Conservation (phyloP, 176 grass and related monocot species). For the Triticum timopheevii region DNA sequence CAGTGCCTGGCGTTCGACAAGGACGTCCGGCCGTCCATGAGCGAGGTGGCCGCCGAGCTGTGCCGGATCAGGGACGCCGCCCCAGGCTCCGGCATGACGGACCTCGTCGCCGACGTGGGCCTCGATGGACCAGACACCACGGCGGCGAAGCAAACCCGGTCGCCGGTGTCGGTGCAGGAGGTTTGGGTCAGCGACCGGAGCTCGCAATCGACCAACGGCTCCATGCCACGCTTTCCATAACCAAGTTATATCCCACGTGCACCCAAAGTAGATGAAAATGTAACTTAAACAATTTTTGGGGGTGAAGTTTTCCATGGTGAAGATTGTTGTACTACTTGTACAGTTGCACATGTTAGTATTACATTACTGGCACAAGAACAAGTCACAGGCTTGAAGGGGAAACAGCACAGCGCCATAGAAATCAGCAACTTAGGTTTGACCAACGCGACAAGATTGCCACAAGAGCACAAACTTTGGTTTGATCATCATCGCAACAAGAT, state of each 20-base stretch:
- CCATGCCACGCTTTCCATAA: conserved; percentile 41
- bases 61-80: conserved; percentile 37
- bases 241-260: background rate
- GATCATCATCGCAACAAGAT: background rate
- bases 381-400: background rate
- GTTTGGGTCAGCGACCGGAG: conserved; percentile 66
- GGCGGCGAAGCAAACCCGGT: conserved; percentile 30
- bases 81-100: background rate
- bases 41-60: conserved; percentile 72
- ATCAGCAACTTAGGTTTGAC: background rate
- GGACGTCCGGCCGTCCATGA: conserved; percentile 77
- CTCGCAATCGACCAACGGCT: conserved; percentile 61
- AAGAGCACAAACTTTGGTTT: conserved; percentile 6
- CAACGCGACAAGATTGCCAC: background rate
- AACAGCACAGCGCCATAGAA: background rate
- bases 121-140: background rate
- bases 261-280: background rate
- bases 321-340: conserved; percentile 8
- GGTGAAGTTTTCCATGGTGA: background rate
- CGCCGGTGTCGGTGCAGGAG: conserved; percentile 74
- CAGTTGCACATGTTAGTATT: background rate
- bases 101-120: background rate
- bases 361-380: background rate
- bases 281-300: background rate
- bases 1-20: conserved; percentile 85